Percentiles rank a stretch among this genome's conserved stretches.
Evolutionary conservation across 1,139 yeast species (phyloP).

Genomic region (Suhomyces choctaworum): DNA sequence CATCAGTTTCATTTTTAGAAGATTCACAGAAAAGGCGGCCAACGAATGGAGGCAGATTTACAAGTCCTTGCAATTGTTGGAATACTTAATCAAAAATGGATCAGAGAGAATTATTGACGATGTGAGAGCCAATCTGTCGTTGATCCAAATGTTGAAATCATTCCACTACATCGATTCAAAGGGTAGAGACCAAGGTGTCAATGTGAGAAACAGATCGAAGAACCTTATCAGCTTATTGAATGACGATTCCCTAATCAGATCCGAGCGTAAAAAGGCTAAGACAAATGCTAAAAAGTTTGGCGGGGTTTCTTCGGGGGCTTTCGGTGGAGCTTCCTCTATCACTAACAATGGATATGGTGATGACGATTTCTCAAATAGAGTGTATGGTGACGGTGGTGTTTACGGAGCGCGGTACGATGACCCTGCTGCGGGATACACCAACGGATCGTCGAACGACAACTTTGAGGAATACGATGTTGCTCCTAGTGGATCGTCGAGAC

Average conservation of each 20-base stretch:
- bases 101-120: constrained; percentile 95
- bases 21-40: constrained; percentile 93
- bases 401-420: constrained; percentile 69
- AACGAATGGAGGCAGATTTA: constrained; percentile 98
- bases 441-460: constrained; percentile 43
- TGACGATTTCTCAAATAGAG: constrained; percentile 55
- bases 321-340: constrained; percentile 51
- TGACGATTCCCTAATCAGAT: constrained; percentile 74
- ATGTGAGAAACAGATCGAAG: constrained; percentile 89
- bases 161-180: constrained; percentile 94
- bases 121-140: constrained; percentile 77
- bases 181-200: constrained; percentile 95
- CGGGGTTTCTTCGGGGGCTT: constrained; percentile 58
- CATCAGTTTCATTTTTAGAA: constrained; percentile 65
- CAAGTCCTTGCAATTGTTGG: constrained; percentile 87
- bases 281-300: constrained; percentile 79
- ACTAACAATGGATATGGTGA: constrained; percentile 48
- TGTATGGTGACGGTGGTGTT: constrained; percentile 81
- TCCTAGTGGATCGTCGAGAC: constrained; percentile 29
- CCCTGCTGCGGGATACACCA: constrained; percentile 45
- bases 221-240: constrained; percentile 67
- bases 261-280: constrained; percentile 87
- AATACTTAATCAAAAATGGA: constrained; percentile 88
- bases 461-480: constrained; percentile 75
- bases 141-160: constrained; percentile 84